A percentile compares a stretch with the other conserved stretches of the same genome.
Evolutionary conservation across 768 basidiomycete species (phyloP).

Genomic region (Amyloporia xantha): DNA sequence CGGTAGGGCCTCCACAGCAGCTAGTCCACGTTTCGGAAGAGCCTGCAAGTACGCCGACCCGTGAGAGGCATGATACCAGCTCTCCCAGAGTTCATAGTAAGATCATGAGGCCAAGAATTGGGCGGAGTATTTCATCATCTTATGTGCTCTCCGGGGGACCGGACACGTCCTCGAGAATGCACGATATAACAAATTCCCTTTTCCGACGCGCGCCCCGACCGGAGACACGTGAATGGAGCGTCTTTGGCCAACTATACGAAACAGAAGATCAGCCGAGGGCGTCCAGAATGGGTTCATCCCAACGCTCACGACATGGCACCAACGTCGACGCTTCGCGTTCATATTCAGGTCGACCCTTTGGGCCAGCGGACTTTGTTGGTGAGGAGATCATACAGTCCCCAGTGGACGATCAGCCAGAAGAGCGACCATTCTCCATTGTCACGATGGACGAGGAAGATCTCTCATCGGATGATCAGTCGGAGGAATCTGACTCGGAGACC

Average conservation of each 20-base stretch:
- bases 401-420: background rate
- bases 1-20: too few species aligned
- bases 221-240: conserved; percentile 42
- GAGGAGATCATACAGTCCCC: conserved; percentile 2
- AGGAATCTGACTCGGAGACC: conserved; percentile 1
- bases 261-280: conserved; percentile 30
- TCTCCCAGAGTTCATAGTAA: too few species aligned
- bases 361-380: background rate
- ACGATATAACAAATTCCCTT: conserved; percentile 8
- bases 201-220: conserved; percentile 3
- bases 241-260: conserved; percentile 70
- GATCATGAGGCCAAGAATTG: conserved; percentile 11
- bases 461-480: background rate
- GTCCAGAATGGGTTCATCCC: background rate
- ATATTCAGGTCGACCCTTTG: background rate
- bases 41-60: too few species aligned
- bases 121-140: conserved; percentile 10
- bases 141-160: background rate
- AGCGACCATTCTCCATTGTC: background rate
- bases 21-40: too few species aligned
- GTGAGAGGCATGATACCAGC: too few species aligned
- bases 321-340: background rate
- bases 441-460: background rate
- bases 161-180: conserved; percentile 7
- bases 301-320: conserved; percentile 6